Conservation (phyloP, 2,329 filamentous ascomycete species). For the Scolecobasidium constrictum region DNA sequence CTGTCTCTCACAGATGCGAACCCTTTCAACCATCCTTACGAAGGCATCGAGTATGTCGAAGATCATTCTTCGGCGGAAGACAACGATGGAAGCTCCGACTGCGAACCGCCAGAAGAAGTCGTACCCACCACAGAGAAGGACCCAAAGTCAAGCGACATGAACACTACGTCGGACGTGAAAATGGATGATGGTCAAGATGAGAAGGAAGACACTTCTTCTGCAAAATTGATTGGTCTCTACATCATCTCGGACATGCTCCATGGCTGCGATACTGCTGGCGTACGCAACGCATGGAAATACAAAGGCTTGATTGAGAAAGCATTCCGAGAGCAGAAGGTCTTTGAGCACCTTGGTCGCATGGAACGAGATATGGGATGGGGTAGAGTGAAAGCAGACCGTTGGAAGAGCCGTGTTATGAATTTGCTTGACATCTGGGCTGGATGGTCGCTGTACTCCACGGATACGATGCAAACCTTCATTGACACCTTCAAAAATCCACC, state of each 20-base stretch:
- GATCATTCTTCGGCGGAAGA: constrained; percentile 18
- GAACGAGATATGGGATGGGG: constrained; percentile 69
- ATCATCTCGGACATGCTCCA: constrained; percentile 71
- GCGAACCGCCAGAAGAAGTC: constrained; percentile 6
- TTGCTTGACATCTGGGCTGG: constrained; percentile 24
- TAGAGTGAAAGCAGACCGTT: constrained; percentile 57
- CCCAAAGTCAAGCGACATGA: neutral
- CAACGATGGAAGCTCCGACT: constrained; percentile 18
- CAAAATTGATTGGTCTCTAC: constrained; percentile 73
- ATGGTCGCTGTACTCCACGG: constrained; percentile 18
- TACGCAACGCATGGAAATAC: constrained; percentile 80
- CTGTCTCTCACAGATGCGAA: constrained; percentile 64
- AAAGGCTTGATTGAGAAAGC: constrained; percentile 67
- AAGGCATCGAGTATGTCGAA: constrained; percentile 28
- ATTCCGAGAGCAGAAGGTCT: constrained; percentile 56
- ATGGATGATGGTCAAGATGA: constrained; percentile 11
- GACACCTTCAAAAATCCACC: constrained; percentile 12
- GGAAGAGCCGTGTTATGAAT: constrained; percentile 21
- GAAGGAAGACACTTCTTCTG: constrained; percentile 55
- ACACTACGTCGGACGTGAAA: neutral
- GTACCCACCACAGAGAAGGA: constrained; percentile 3
- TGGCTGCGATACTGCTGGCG: constrained; percentile 61
- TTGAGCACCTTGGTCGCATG: constrained; percentile 64
- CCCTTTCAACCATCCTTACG: constrained; percentile 33
- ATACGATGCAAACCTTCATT: constrained; percentile 8